phyloP scores from a whole-genome alignment of 2,329 filamentous ascomycete species.

The Neofusicoccum parvum region DNA sequence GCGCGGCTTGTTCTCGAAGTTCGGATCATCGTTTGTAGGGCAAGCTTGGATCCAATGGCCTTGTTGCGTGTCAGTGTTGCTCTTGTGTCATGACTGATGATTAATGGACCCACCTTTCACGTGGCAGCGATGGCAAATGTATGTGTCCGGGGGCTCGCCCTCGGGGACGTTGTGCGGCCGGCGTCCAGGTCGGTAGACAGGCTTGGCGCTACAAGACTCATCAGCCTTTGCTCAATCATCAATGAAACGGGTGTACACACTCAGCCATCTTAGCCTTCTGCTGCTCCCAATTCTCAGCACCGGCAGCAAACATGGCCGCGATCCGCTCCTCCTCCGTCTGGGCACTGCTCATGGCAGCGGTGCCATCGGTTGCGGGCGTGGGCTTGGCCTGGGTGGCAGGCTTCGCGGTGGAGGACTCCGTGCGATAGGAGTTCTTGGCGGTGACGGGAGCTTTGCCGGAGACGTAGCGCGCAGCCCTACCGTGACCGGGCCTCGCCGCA shows the following conservation, averaged over 20 bases:
- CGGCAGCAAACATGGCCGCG: conserved; percentile 86
- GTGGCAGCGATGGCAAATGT: conserved; percentile 94
- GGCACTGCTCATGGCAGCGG: conserved; percentile 70
- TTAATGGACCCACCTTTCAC: conserved; percentile 67
- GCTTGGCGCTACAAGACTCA: conserved; percentile 42
- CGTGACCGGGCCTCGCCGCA: conserved; percentile 80
- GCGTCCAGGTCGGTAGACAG: conserved; percentile 42
- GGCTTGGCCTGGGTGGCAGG: conserved; percentile 42
- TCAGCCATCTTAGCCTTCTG: conserved; percentile 92
- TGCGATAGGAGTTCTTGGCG: conserved; percentile 76
- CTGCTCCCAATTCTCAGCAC: conserved; percentile 88
- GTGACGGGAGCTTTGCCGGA: conserved; percentile 92
- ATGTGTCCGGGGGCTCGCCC: conserved; percentile 88
- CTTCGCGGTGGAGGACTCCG: conserved; percentile 61
- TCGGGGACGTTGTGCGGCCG: conserved; percentile 82
- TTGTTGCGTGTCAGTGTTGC: conserved; percentile 36
- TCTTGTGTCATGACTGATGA: background rate
- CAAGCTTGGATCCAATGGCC: conserved; percentile 99
- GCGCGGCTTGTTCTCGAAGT: conserved; percentile 88
- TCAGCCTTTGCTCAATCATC: conserved; percentile 14
- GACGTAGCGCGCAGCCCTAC: conserved; percentile 90
- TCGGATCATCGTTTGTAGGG: conserved; percentile 97
- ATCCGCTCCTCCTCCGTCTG: conserved; percentile 95
- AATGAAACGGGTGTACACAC: conserved; percentile 33
- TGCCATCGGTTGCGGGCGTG: conserved; percentile 53